Conservation (phyloP, 306 rosid genomes). For the Begonia peltatifolia region DNA sequence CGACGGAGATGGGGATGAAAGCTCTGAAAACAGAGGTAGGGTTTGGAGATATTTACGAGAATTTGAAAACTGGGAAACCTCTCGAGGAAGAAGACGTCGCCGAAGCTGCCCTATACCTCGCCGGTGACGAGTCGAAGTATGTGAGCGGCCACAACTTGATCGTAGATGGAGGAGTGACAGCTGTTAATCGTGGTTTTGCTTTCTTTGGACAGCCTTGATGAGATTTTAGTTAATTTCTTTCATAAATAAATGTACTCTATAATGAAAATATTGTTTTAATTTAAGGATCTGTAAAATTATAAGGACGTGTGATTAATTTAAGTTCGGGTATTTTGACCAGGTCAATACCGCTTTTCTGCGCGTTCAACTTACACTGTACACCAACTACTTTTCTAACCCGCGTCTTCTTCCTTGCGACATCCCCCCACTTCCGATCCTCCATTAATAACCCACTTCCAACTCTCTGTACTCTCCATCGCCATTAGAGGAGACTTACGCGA, state of each 20-base stretch:
- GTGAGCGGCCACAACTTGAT: constrained; percentile 72
- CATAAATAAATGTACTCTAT: too few species aligned
- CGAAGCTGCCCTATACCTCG: constrained; percentile 63
- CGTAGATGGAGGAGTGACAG: constrained; percentile 56
- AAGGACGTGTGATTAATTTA: too few species aligned
- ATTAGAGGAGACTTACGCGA: not conserved
- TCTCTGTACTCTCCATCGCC: not conserved
- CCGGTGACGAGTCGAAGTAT: constrained; percentile 52
- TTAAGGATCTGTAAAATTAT: too few species aligned
- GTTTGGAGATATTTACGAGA: constrained; percentile 36
- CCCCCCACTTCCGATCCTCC: too few species aligned
- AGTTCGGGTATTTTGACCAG: too few species aligned
- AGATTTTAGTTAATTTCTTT: too few species aligned
- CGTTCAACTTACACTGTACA: not conserved
- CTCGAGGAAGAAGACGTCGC: constrained; percentile 62
- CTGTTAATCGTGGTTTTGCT: constrained; percentile 21
- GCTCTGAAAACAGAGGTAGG: constrained; percentile 24
- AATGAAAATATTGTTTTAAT: too few species aligned
- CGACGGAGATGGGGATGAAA: constrained; percentile 26
- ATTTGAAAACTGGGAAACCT: constrained; percentile 12
- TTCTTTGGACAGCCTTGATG: too few species aligned
- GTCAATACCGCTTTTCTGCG: too few species aligned
- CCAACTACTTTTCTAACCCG: not conserved
- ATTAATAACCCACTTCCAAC: too few species aligned
- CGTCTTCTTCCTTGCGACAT: not conserved